These are phyloP conservation scores for Leccinellum albellum DNA, from an alignment of 768 basidiomycete species.

Conservation along the genomic window DNA sequence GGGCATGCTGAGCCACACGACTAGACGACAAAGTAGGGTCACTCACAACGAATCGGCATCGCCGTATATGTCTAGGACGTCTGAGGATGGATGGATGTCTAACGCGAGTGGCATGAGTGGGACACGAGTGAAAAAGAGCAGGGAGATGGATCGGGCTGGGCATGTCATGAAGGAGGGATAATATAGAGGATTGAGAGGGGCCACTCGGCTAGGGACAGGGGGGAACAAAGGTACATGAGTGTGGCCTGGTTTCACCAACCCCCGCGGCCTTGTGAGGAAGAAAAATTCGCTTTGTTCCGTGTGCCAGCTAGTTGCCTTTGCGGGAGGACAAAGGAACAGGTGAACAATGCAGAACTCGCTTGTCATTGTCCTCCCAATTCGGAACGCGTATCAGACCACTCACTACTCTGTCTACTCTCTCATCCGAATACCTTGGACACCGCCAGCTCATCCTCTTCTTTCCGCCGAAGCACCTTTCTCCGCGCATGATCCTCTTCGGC, in stretches of 20 bases:
- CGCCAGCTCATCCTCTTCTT: slow-evolving; percentile 74
- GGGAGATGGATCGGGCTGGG: slow-evolving; percentile 14
- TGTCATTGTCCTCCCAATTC: slow-evolving; percentile 19
- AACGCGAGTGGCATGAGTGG: slow-evolving; percentile 60
- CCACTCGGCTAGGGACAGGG: slow-evolving; percentile 27
- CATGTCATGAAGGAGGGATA: slow-evolving; percentile 9
- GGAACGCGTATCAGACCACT: not conserved
- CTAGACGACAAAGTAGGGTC: slow-evolving; percentile 1
- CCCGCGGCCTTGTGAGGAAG: not conserved
- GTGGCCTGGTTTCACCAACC: not conserved
- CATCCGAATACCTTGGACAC: slow-evolving; percentile 89
- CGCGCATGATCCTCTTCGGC: slow-evolving; percentile 62
- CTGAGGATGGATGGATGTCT: slow-evolving; percentile 55
- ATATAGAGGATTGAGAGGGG: slow-evolving; percentile 23
- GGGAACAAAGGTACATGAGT: slow-evolving; percentile 28
- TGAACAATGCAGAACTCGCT: slow-evolving; percentile 31
- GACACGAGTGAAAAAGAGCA: not conserved
- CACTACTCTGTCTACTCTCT: slow-evolving; percentile 16
- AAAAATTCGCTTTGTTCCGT: slow-evolving; percentile 23
- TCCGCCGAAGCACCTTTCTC: slow-evolving; percentile 60
- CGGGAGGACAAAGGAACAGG: slow-evolving; percentile 25
- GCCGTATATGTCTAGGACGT: slow-evolving; percentile 67
- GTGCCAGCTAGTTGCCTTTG: slow-evolving; percentile 24
- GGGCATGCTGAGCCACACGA: slow-evolving; percentile 4
- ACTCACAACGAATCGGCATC: slow-evolving; percentile 61